Percentiles rank a stretch among this genome's conserved stretches.
phyloP scores from a whole-genome alignment of 169 alveolate species.

The Cryptosporidium andersoni region DNA sequence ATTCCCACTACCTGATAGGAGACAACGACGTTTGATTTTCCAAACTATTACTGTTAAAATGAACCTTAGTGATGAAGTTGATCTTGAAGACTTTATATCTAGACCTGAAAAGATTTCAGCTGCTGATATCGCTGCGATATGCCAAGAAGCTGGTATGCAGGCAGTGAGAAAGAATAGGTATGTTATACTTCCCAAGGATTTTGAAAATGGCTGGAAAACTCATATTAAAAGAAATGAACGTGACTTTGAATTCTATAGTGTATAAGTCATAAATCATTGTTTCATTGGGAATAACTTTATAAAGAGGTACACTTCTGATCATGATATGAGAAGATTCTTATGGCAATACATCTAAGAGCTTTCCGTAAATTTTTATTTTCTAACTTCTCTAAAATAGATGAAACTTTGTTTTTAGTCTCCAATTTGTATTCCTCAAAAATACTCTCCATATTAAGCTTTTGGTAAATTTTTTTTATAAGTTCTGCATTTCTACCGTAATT shows the following conservation, averaged over 20 bases:
- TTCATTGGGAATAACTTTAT: too few relatives aligned
- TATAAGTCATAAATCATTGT: constrained; percentile 47
- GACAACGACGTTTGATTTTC: constrained; percentile 94
- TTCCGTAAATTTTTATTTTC: too few relatives aligned
- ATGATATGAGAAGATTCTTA: too few relatives aligned
- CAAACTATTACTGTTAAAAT: constrained; percentile 96
- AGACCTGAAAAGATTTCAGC: constrained; percentile 98
- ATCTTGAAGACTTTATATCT: constrained; percentile 94
- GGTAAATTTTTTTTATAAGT: neutral
- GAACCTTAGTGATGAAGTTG: constrained; percentile 97
- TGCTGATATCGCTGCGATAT: constrained; percentile 98
- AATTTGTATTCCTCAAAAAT: too few relatives aligned
- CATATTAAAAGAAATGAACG: constrained; percentile 93
- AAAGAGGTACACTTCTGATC: too few relatives aligned
- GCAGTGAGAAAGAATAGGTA: constrained; percentile 98
- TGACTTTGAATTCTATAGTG: constrained; percentile 91
- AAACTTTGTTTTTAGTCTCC: too few relatives aligned
- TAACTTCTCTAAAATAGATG: too few relatives aligned
- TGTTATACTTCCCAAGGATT: constrained; percentile 94
- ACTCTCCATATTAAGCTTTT: neutral
- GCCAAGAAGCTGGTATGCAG: constrained; percentile 99
- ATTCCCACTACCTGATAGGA: constrained; percentile 98
- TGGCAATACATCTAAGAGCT: too few relatives aligned
- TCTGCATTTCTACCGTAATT: constrained; percentile 1
- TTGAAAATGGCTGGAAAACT: constrained; percentile 96